A percentile compares a stretch with the other conserved stretches of the same genome.
phyloP scores from a whole-genome alignment of 2,329 filamentous ascomycete species.

The Monosporascus sp. region DNA sequence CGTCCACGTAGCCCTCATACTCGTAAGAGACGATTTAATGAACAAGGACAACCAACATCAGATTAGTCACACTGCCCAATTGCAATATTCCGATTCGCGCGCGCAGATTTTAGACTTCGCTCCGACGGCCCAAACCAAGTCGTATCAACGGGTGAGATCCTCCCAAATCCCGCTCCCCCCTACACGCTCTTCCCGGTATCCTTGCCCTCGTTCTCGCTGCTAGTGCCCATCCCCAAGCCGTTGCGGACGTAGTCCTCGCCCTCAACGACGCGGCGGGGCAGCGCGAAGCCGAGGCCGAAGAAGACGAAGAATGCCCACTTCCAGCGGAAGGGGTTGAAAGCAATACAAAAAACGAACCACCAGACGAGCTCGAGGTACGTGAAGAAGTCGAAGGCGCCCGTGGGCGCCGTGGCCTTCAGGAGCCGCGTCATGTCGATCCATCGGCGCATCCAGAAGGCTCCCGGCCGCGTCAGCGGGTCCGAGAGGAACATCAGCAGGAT shows the following conservation, averaged over 20 bases:
- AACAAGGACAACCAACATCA: too few relatives aligned
- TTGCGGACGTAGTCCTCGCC: slow-evolving; percentile 59
- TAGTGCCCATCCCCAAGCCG: slow-evolving; percentile 37
- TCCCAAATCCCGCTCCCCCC: not conserved
- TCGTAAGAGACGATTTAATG: too few relatives aligned
- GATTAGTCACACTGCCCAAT: too few relatives aligned
- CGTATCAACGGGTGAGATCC: too few relatives aligned
- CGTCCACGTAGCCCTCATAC: too few relatives aligned
- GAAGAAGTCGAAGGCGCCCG: slow-evolving; percentile 80
- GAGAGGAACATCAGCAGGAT: slow-evolving; percentile 82
- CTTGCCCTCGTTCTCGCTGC: slow-evolving; percentile 17
- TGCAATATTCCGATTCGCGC: too few relatives aligned
- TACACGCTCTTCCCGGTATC: slow-evolving; percentile 30
- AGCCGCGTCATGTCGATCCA: slow-evolving; percentile 82
- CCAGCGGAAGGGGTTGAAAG: slow-evolving; percentile 81
- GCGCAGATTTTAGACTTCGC: too few relatives aligned
- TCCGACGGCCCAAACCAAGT: too few relatives aligned
- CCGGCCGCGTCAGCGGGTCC: slow-evolving; percentile 70
- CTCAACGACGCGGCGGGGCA: slow-evolving; percentile 63
- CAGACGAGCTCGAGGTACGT: slow-evolving; percentile 80
- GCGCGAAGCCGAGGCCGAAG: slow-evolving; percentile 61
- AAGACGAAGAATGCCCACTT: slow-evolving; percentile 86
- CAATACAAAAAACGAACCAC: slow-evolving; percentile 77
- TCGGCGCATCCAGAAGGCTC: slow-evolving; percentile 68
- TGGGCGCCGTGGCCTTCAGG: slow-evolving; percentile 65